Evolutionary conservation across 805 yeast species (phyloP).

Genomic region (Candida lessepsii): DNA sequence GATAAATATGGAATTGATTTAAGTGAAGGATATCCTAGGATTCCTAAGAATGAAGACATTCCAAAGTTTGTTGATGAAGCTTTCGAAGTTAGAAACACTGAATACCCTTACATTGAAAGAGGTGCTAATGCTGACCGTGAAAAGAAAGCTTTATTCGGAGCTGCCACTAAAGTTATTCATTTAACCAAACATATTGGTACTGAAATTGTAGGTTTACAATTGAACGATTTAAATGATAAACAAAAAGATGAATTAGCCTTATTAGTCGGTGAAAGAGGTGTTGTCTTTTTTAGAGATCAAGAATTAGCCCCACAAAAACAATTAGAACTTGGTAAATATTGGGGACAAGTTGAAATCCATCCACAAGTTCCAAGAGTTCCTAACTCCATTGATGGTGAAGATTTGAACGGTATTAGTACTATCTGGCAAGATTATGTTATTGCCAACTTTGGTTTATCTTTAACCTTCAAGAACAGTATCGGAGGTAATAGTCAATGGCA

Average conservation of each 20-base stretch:
- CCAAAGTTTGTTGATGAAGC: constrained; percentile 33
- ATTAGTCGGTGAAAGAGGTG: constrained; percentile 29
- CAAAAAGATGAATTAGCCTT: constrained; percentile 31
- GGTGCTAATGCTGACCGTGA: constrained; percentile 32
- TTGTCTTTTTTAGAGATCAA: constrained; percentile 32
- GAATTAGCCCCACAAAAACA: constrained; percentile 33
- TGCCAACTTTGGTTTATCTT: constrained; percentile 25
- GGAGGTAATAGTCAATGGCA: constrained; percentile 33
- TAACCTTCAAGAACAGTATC: constrained; percentile 28
- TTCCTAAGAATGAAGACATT: constrained; percentile 21
- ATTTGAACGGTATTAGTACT: constrained; percentile 34
- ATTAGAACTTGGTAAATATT: constrained; percentile 27
- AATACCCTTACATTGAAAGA: constrained; percentile 26
- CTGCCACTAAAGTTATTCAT: constrained; percentile 29
- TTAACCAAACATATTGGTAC: constrained; percentile 28
- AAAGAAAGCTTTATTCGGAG: constrained; percentile 28
- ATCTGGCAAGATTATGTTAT: constrained; percentile 41
- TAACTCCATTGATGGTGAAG: constrained; percentile 14
- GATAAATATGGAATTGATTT: constrained; percentile 26
- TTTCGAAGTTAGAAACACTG: constrained; percentile 21
- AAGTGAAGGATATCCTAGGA: constrained; percentile 26
- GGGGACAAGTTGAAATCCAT: constrained; percentile 31
- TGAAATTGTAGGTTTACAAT: constrained; percentile 31
- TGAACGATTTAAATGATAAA: constrained; percentile 24
- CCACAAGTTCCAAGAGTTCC: constrained; percentile 29